Evolutionary conservation across 1,284 basidiomycete species (phyloP).

Genomic region (Ustilago esculenta): DNA sequence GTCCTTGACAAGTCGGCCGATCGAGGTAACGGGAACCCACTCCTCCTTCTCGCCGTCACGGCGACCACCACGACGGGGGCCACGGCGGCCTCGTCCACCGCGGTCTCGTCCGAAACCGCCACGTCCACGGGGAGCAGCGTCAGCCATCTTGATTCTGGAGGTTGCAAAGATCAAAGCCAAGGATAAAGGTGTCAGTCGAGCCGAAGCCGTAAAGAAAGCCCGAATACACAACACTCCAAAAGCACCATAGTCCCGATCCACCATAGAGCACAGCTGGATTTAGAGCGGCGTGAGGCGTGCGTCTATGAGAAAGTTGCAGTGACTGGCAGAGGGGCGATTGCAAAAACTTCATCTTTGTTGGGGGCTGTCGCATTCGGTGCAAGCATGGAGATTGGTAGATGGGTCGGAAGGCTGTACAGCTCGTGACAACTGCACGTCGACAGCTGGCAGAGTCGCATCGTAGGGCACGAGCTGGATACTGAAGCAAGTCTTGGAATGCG

Average conservation of each 20-base stretch:
- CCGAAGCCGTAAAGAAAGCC: neutral
- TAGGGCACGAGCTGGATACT: no score
- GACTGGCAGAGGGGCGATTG: no score
- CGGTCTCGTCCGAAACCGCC: constrained; percentile 70
- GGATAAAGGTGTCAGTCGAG: constrained; percentile 8
- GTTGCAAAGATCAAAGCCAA: no score
- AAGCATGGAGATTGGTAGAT: no score
- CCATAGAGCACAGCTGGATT: neutral
- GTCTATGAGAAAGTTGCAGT: no score
- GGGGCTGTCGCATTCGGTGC: no score
- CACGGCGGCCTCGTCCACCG: constrained; percentile 83
- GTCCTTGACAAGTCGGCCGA: constrained; percentile 98
- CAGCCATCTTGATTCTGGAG: constrained; percentile 63
- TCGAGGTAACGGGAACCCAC: constrained; percentile 95
- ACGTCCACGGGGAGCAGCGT: constrained; percentile 71
- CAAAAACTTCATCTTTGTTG: no score
- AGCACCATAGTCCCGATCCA: neutral
- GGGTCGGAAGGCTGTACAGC: no score
- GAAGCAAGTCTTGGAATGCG: no score
- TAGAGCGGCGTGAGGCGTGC: no score
- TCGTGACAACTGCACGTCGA: no score
- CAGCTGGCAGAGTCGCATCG: no score
- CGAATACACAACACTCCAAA: neutral
- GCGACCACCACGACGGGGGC: constrained; percentile 91
- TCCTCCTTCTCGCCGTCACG: constrained; percentile 97